These are phyloP conservation scores for Oryza australiensis DNA, from an alignment of 176 grass and related monocot species.

Conservation along the genomic window DNA sequence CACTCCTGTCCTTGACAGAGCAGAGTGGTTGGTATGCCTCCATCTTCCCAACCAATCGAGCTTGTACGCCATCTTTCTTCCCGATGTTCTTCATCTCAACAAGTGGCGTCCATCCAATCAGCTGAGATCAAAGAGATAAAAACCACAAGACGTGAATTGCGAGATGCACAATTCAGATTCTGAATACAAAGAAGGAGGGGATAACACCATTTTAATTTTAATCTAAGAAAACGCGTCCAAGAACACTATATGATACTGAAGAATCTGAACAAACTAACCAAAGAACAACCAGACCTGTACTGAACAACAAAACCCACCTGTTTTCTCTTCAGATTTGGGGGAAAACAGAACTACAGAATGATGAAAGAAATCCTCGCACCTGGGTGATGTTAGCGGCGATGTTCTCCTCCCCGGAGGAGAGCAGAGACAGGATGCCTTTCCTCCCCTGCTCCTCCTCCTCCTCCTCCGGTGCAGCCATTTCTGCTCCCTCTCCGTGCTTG, in stretches of 20 bases:
- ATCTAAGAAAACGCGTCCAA: too few relatives aligned
- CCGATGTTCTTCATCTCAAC: constrained; percentile 60
- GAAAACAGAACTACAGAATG: not conserved
- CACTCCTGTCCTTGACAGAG: constrained; percentile 68
- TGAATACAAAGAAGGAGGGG: not conserved
- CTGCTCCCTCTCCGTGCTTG: not conserved
- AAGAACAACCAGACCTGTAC: not conserved
- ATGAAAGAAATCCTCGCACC: not conserved
- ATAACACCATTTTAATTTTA: too few relatives aligned
- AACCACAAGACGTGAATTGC: not conserved
- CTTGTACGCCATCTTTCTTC: constrained; percentile 43
- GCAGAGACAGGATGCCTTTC: constrained; percentile 19
- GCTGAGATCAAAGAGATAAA: constrained; percentile 38
- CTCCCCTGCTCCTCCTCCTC: not conserved
- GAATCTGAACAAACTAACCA: not conserved
- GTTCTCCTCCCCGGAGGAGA: constrained; percentile 10
- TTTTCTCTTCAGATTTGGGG: not conserved
- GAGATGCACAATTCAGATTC: too few relatives aligned
- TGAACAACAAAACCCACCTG: not conserved
- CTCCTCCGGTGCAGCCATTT: not conserved
- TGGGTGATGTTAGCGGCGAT: constrained; percentile 39
- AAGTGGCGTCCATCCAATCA: constrained; percentile 81
- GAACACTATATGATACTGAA: too few relatives aligned
- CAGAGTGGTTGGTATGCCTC: constrained; percentile 75
- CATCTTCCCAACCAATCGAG: constrained; percentile 63